A percentile compares a stretch with the other conserved stretches of the same genome.
Evolutionary conservation across 1,284 basidiomycete species (phyloP).

Genomic region (Coriolopsis trogii): DNA sequence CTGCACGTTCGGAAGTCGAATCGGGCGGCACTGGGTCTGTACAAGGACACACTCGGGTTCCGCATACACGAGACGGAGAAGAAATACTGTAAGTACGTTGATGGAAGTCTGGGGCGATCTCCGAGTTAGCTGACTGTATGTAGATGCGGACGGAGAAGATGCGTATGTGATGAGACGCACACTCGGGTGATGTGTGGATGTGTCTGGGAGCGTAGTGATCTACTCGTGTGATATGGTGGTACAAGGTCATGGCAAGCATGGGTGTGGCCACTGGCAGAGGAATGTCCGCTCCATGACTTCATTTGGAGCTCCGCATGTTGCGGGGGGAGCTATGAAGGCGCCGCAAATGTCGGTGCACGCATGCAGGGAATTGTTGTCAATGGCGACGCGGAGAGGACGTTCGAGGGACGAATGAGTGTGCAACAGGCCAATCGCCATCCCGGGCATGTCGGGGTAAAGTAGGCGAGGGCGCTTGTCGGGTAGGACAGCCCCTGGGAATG

Average conservation of each 20-base stretch:
- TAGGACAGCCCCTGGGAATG: not conserved
- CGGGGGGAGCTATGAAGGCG: too few relatives aligned
- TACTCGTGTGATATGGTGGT: not conserved
- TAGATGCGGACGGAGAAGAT: conserved; percentile 90
- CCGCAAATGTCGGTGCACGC: too few relatives aligned
- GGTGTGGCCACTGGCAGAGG: too few relatives aligned
- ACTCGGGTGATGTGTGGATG: too few relatives aligned
- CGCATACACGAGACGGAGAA: conserved; percentile 74
- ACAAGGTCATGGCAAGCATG: too few relatives aligned
- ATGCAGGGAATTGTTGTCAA: too few relatives aligned
- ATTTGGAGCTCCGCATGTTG: too few relatives aligned
- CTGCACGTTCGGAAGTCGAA: conserved; percentile 89
- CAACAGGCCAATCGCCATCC: too few relatives aligned
- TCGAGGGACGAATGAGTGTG: too few relatives aligned
- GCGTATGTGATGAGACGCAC: conserved; percentile 86
- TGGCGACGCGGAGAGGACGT: too few relatives aligned
- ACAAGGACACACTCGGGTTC: conserved; percentile 85
- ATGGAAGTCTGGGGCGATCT: not conserved
- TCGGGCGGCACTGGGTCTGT: conserved; percentile 80
- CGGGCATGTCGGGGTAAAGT: not conserved
- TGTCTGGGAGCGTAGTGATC: not conserved
- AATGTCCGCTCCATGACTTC: too few relatives aligned
- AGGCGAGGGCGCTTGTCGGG: not conserved
- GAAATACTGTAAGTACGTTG: conserved; percentile 72
- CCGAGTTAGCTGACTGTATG: conserved; percentile 30